Percentiles rank a stretch among this genome's conserved stretches.
Conservation (phyloP, 495 filamentous ascomycete genomes). For the Neurospora pannonica region DNA sequence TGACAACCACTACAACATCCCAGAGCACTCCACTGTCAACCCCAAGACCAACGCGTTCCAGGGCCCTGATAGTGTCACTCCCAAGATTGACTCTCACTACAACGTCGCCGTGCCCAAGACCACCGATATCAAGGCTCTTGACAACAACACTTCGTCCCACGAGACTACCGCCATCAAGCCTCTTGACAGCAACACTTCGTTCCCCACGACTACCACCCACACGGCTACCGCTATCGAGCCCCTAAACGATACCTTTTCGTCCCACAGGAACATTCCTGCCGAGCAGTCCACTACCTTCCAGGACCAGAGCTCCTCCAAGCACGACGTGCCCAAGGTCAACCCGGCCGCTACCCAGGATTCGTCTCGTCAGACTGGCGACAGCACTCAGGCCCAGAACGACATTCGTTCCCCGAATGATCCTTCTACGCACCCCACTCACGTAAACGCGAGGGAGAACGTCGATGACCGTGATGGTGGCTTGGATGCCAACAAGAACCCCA, state of each 20-base stretch:
- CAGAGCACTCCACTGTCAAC: not conserved
- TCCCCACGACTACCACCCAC: not conserved
- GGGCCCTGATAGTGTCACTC: not conserved
- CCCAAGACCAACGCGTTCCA: not conserved
- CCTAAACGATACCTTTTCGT: slow-evolving; percentile 1
- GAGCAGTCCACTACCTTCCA: not conserved
- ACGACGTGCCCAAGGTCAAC: slow-evolving; percentile 6
- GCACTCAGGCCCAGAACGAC: slow-evolving; percentile 29
- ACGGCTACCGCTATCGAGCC: not conserved
- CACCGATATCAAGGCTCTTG: not conserved
- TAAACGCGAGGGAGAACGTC: slow-evolving; percentile 17
- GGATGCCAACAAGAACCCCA: slow-evolving; percentile 19
- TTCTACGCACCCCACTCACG: slow-evolving; percentile 9
- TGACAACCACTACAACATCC: not conserved
- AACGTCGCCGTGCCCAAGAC: not conserved
- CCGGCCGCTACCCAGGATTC: slow-evolving; percentile 19
- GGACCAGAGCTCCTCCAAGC: not conserved
- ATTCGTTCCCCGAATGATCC: slow-evolving; percentile 24
- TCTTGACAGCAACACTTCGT: not conserved
- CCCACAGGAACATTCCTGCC: not conserved
- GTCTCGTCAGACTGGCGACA: slow-evolving; percentile 19
- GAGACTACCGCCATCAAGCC: not conserved
- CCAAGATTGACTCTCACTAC: not conserved
- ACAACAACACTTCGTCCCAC: not conserved
- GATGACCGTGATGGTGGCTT: slow-evolving; percentile 16